Percentiles rank a stretch among this genome's conserved stretches.
Conservation (phyloP, 2,329 filamentous ascomycete species). For the Elsinoe fawcettii region DNA sequence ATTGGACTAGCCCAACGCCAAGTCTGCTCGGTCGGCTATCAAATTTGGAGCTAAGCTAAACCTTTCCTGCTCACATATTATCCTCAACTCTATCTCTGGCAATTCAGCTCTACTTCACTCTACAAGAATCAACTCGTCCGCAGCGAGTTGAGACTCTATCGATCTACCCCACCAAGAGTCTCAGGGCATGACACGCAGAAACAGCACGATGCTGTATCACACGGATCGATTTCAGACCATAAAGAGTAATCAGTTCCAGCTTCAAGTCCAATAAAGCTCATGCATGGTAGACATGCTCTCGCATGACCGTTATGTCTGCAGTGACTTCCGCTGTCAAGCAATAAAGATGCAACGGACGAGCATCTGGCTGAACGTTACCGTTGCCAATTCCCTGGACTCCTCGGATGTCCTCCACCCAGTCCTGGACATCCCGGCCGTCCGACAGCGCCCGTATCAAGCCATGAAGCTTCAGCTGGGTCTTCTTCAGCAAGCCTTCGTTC, state of each 20-base stretch:
- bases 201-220: background rate
- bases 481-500: conserved; percentile 2
- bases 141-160: background rate
- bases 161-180: background rate
- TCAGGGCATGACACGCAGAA: background rate
- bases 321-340: background rate
- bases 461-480: background rate
- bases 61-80: background rate
- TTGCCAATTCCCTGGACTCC: background rate
- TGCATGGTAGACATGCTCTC: background rate
- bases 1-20: background rate
- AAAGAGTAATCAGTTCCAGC: background rate
- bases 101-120: too few relatives aligned
- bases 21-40: background rate
- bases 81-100: background rate
- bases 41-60: background rate
- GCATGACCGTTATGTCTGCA: background rate
- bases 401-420: background rate
- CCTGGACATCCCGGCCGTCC: background rate
- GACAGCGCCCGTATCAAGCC: background rate
- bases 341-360: conserved; percentile 6
- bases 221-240: background rate
- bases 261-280: too few relatives aligned
- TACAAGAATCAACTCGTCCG: too few relatives aligned
- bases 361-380: background rate